These are phyloP conservation scores for Fusarium denticulatum DNA, from an alignment of 2,329 filamentous ascomycete species.

Conservation along the genomic window DNA sequence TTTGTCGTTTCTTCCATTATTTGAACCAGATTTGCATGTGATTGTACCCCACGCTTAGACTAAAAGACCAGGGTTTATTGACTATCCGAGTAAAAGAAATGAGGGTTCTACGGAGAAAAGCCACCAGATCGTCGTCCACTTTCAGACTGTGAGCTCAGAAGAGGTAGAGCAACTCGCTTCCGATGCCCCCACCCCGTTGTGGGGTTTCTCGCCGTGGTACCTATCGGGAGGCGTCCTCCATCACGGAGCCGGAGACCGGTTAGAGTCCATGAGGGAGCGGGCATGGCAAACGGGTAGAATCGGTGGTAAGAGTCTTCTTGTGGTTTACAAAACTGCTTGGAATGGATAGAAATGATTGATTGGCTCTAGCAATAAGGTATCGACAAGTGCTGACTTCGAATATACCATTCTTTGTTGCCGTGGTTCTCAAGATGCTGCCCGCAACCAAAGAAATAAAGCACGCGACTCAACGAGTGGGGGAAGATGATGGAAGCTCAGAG, in stretches of 20 bases:
- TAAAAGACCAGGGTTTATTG: conserved; percentile 12
- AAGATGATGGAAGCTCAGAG: conserved; percentile 31
- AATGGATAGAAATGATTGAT: too few relatives aligned
- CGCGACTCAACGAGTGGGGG: conserved; percentile 33
- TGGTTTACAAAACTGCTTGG: neutral
- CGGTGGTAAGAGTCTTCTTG: neutral
- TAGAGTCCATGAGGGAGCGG: conserved; percentile 34
- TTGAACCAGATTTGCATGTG: conserved; percentile 30
- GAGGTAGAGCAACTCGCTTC: conserved; percentile 27
- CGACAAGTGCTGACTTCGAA: neutral
- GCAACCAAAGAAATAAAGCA: conserved; percentile 13
- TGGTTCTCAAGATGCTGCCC: neutral
- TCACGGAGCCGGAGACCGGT: conserved; percentile 37
- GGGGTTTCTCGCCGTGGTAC: conserved; percentile 32
- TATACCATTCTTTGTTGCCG: neutral
- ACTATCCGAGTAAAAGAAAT: conserved; percentile 9
- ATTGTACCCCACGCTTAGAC: conserved; percentile 30
- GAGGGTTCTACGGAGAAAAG: conserved; percentile 13
- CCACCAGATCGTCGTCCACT: conserved; percentile 4
- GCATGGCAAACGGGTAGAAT: conserved; percentile 34
- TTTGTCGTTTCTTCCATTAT: neutral
- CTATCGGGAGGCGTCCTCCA: conserved; percentile 42
- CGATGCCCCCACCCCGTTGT: conserved; percentile 40
- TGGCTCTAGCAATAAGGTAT: neutral
- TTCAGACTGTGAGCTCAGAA: neutral